Conservation (phyloP, 1,139 yeast species). For the Suhomyces maxii region DNA sequence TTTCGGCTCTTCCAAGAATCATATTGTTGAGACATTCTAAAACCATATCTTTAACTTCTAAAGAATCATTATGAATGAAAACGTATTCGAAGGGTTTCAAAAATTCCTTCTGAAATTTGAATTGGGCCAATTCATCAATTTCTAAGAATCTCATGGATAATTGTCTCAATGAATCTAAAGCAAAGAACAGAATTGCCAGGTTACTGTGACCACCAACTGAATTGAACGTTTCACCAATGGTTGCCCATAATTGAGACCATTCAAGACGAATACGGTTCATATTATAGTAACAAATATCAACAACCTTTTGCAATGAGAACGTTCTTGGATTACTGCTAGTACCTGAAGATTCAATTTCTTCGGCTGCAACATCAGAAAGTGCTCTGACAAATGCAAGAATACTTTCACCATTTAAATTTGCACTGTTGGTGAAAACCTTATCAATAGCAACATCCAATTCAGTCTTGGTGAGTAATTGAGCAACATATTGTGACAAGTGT, state of each 20-base stretch:
- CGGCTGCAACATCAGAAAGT: constrained; percentile 79
- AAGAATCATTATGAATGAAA: constrained; percentile 62
- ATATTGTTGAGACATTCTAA: constrained; percentile 87
- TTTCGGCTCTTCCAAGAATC: constrained; percentile 71
- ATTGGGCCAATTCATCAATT: constrained; percentile 90
- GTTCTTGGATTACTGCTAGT: constrained; percentile 81
- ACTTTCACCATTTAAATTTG: constrained; percentile 76
- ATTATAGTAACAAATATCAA: constrained; percentile 95
- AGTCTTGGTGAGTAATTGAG: constrained; percentile 62
- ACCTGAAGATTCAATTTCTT: constrained; percentile 89
- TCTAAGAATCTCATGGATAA: constrained; percentile 89
- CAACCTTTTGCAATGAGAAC: constrained; percentile 90
- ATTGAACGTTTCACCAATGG: constrained; percentile 88
- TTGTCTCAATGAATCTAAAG: constrained; percentile 91
- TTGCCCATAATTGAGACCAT: constrained; percentile 95
- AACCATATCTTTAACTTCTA: constrained; percentile 84
- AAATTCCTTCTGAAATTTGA: constrained; percentile 93
- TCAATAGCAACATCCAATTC: constrained; percentile 86
- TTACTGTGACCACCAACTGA: constrained; percentile 81
- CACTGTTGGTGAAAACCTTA: constrained; percentile 80
- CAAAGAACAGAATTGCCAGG: constrained; percentile 78
- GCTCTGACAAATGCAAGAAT: constrained; percentile 87
- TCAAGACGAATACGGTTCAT: constrained; percentile 95
- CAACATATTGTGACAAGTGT: constrained; percentile 39
- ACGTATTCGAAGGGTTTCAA: constrained; percentile 87